Conservation (phyloP, 805 yeast species). For the Candida awuae region DNA sequence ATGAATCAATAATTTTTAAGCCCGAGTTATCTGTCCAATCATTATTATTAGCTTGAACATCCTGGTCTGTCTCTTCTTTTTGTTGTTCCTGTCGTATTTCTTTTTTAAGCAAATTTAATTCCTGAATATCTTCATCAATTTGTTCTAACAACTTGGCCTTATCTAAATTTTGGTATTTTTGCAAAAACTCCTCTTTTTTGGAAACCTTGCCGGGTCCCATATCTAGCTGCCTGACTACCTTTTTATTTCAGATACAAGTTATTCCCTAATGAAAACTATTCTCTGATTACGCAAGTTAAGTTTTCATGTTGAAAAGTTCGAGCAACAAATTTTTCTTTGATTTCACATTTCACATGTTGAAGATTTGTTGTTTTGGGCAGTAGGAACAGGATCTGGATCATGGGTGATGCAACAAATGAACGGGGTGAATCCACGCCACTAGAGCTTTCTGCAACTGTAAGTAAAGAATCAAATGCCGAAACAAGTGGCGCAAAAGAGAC, state of each 20-base stretch:
- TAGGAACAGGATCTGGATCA: no score
- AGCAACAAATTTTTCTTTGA: no score
- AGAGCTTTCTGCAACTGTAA: neutral
- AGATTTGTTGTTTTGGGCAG: no score
- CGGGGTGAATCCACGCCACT: no score
- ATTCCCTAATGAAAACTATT: no score
- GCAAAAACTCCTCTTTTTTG: neutral
- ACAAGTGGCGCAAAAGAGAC: neutral
- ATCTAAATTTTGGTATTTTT: constrained; percentile 24
- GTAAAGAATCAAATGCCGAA: neutral
- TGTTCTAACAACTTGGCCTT: constrained; percentile 31
- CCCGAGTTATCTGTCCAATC: constrained; percentile 21
- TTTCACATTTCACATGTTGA: no score
- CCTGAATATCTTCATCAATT: constrained; percentile 38
- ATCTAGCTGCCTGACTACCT: neutral
- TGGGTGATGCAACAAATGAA: no score
- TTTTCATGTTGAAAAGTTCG: no score
- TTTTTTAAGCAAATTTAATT: constrained; percentile 30
- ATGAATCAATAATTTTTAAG: constrained; percentile 17
- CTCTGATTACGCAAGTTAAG: no score
- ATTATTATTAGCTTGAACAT: constrained; percentile 4
- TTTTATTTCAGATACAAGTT: no score
- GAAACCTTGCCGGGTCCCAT: neutral
- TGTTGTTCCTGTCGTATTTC: constrained; percentile 8
- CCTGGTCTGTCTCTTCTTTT: constrained; percentile 4